Conservation (phyloP, 2,329 filamentous ascomycete species). For the Lachnellula suecica region DNA sequence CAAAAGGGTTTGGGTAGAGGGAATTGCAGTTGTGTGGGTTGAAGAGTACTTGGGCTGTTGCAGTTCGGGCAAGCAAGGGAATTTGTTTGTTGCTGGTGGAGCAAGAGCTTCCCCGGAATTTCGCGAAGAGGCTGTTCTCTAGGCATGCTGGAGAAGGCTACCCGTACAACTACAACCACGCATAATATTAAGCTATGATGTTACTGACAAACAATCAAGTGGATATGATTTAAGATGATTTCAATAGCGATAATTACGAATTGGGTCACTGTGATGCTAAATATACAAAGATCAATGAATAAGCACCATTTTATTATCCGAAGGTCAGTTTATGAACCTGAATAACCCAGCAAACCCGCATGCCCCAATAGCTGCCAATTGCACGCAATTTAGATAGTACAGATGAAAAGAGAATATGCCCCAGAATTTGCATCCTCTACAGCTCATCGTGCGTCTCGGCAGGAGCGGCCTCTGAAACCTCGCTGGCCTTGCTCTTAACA, state of each 20-base stretch:
- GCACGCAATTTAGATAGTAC: slow-evolving; percentile 24
- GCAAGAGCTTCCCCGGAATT: slow-evolving; percentile 1
- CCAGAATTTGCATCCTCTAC: slow-evolving; percentile 47
- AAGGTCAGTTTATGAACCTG: slow-evolving; percentile 8
- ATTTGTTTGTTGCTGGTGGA: neutral
- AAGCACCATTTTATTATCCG: slow-evolving; percentile 10
- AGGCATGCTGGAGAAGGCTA: neutral
- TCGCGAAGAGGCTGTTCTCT: neutral
- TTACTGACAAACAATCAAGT: too few species aligned
- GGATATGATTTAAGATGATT: too few species aligned
- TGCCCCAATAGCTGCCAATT: slow-evolving; percentile 2
- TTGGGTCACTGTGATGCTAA: neutral
- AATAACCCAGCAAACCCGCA: slow-evolving; percentile 8
- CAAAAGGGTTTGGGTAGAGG: too few species aligned
- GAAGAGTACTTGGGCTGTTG: too few species aligned
- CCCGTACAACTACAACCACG: neutral
- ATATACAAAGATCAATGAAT: neutral
- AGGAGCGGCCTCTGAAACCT: slow-evolving; percentile 42
- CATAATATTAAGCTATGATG: too few species aligned
- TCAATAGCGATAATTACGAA: neutral
- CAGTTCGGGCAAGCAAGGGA: neutral
- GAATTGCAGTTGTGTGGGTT: too few species aligned
- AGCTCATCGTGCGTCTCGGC: slow-evolving; percentile 68
- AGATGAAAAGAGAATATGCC: slow-evolving; percentile 20
- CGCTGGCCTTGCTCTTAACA: slow-evolving; percentile 43